Evolutionary conservation across 2,329 filamentous ascomycete genomes (phyloP).

Genomic region (Aplosporella prunicola): DNA sequence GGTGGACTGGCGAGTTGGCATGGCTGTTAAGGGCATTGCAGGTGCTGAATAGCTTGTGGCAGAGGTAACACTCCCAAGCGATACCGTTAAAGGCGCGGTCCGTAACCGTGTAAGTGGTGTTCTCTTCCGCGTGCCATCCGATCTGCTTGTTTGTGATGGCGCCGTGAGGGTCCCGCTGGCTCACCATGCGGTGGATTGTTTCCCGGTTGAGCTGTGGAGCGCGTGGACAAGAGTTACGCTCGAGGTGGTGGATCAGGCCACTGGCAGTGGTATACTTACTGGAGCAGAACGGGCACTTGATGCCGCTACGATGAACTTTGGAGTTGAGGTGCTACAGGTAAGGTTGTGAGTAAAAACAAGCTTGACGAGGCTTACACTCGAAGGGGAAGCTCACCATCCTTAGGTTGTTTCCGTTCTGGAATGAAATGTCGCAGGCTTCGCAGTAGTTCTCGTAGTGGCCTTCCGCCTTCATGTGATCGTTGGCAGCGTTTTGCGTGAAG

Average conservation of each 20-base stretch:
- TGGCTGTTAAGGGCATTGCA: slow-evolving; percentile 40
- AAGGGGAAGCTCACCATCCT: slow-evolving; percentile 14
- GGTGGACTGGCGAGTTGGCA: slow-evolving; percentile 44
- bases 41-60: slow-evolving; percentile 35
- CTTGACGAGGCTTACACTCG: too few relatives aligned
- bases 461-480: slow-evolving; percentile 13
- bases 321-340: slow-evolving; percentile 46
- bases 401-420: slow-evolving; percentile 17
- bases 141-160: slow-evolving; percentile 44
- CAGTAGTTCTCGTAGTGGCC: slow-evolving; percentile 16
- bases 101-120: slow-evolving; percentile 18
- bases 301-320: slow-evolving; percentile 33
- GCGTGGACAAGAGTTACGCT: slow-evolving; percentile 42
- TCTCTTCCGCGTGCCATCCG: slow-evolving; percentile 32
- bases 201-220: slow-evolving; percentile 40
- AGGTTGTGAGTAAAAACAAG: too few relatives aligned
- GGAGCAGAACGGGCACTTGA: slow-evolving; percentile 50
- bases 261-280: slow-evolving; percentile 39
- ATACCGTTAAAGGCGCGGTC: slow-evolving; percentile 36
- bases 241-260: slow-evolving; percentile 48
- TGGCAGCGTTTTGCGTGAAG: slow-evolving; percentile 1
- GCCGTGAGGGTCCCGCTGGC: slow-evolving; percentile 37
- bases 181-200: slow-evolving; percentile 38
- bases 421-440: slow-evolving; percentile 14
- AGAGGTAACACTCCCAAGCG: slow-evolving; percentile 47